Evolutionary conservation across 2,329 filamentous ascomycete species (phyloP), one percentile per base, ranked within the genome.

Genomic region (Diplodia sapinea): DNA sequence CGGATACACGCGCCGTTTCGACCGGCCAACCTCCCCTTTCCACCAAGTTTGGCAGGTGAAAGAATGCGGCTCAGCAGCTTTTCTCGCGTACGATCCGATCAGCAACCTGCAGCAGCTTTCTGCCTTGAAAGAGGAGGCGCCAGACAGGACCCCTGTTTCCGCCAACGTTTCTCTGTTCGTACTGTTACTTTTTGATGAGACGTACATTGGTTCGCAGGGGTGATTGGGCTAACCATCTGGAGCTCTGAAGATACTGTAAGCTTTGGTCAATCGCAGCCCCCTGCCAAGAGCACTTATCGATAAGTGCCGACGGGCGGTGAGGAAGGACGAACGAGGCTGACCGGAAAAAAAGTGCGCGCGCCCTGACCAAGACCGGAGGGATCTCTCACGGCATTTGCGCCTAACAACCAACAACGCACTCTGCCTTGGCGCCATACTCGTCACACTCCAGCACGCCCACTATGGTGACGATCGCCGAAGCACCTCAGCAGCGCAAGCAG

Each of bases 401-500:
- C 52, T 49, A 26, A 29, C 26, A 26, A 36, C 11, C 36, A 43
- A 56, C 20, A 9, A 40, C 40, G 5, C 23, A 20, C 49, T 33
- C 26, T 17, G 15, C 43, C 38, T 23, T 26, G 57, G 33, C 26
- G 50, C 43, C 15, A 5, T 9, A 63, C 4, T 15, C 33, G 17
- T 47, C 43, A 47, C 20, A 4, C 20, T n/a, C 43, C 13, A 8
- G 11, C 33, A 12, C 20, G 0, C 17, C 20, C 47, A 50, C 65
- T 54, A 67, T 67, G 65, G 55, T 56, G 11, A 20, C 57, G 47
- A 26, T 47, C 38, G 26, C n/a, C 55, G 31, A 43, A 79, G 90
- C 92, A 20, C 94, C 93, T 12, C 88, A 89, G 70, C 92, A 96
- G 72, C 89, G 90, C 81, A 93, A 88, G 71, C 95, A 99, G 79